Evolutionary conservation across 768 basidiomycete species (phyloP).

Genomic region (Trametes meyenii): DNA sequence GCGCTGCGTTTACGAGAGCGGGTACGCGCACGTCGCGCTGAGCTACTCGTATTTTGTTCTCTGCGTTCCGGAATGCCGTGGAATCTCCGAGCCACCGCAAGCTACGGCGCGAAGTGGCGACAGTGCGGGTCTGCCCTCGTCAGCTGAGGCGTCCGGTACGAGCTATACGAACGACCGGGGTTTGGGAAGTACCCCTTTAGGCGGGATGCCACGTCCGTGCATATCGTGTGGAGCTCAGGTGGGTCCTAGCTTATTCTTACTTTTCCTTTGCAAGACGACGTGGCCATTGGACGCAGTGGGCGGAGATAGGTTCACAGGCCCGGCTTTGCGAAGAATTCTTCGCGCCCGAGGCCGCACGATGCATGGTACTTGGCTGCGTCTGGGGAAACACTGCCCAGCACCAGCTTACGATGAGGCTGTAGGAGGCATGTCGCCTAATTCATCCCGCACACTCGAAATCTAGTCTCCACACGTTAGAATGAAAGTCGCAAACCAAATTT

Average conservation of each 20-base stretch:
- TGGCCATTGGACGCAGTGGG: not conserved
- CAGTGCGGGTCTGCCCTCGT: conserved; percentile 8
- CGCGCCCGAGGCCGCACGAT: too few relatives aligned
- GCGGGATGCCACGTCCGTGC: not conserved
- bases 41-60: not conserved
- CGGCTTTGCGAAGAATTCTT: not conserved
- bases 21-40: not conserved
- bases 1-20: conserved; percentile 7
- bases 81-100: conserved; percentile 5
- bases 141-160: not conserved
- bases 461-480: too few relatives aligned
- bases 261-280: not conserved
- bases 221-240: not conserved
- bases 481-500: too few relatives aligned
- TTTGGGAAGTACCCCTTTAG: not conserved
- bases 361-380: not conserved
- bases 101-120: conserved; percentile 2
- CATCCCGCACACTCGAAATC: too few relatives aligned
- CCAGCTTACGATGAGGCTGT: too few relatives aligned
- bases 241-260: not conserved
- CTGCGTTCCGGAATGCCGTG: conserved; percentile 12
- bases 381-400: not conserved
- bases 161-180: not conserved
- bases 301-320: not conserved
- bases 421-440: too few relatives aligned